Conservation (phyloP, 257 asterid genomes). For the Rauvolfia tetraphylla region DNA sequence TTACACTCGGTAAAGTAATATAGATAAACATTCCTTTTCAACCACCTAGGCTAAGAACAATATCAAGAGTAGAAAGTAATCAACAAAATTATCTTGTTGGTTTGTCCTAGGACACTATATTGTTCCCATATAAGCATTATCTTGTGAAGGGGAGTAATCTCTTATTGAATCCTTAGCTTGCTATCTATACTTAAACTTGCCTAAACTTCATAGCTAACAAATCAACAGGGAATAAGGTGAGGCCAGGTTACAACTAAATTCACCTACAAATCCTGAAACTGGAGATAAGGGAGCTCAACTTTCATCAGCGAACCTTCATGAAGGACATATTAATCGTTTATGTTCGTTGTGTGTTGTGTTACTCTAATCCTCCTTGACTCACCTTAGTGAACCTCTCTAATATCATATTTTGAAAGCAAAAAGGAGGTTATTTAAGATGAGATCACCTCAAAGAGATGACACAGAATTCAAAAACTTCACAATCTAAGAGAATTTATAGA, state of each 20-base stretch:
- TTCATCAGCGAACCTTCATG: background rate
- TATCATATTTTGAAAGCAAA: background rate
- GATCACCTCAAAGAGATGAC: background rate
- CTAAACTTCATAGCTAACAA: background rate
- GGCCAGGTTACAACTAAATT: background rate
- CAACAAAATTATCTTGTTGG: background rate
- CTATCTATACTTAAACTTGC: background rate
- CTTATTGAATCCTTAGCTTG: no score
- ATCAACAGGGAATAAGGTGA: background rate
- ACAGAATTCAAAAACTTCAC: background rate
- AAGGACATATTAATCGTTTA: no score
- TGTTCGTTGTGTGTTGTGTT: background rate
- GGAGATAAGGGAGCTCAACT: background rate
- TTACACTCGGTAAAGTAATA: background rate
- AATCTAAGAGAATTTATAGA: background rate
- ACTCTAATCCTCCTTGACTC: background rate
- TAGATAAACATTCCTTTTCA: background rate
- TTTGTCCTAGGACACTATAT: background rate
- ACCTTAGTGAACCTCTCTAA: background rate
- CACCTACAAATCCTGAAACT: background rate
- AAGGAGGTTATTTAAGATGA: background rate
- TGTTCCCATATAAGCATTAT: background rate
- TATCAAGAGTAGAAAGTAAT: background rate
- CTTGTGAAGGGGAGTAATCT: background rate
- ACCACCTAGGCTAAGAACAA: background rate